phyloP scores from a whole-genome alignment of 176 grass and related monocot genomes.

The Aegilops tauschii region DNA sequence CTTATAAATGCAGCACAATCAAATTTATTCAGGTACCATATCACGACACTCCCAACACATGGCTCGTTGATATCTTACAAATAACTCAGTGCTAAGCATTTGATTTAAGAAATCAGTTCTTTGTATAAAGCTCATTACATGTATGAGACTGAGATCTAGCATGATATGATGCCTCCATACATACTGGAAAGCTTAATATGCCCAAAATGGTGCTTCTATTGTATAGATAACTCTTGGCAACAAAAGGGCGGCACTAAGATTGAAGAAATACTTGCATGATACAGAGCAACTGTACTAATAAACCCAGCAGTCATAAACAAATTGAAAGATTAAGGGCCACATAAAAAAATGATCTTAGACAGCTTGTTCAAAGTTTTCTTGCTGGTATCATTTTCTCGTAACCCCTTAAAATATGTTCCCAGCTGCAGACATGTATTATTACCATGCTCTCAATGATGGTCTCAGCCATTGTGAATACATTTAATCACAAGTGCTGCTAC shows the following conservation, averaged over 20 bases:
- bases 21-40: background rate
- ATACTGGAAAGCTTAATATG: background rate
- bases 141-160: background rate
- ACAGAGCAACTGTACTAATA: background rate
- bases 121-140: background rate
- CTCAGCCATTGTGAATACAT: background rate
- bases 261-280: background rate
- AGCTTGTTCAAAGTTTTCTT: background rate
- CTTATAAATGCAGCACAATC: background rate
- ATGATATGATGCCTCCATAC: background rate
- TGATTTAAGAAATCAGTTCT: slow-evolving; percentile 4
- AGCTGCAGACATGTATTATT: background rate
- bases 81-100: background rate
- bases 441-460: background rate
- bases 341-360: background rate
- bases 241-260: background rate
- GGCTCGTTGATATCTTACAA: background rate
- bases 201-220: background rate
- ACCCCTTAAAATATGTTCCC: background rate
- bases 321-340: background rate
- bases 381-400: background rate
- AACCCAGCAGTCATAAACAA: background rate
- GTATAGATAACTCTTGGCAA: background rate
- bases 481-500: background rate
- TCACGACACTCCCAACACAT: background rate